phyloP scores from a whole-genome alignment of 176 grass and related monocot species.

The Rhipidocladum racemiflorum region DNA sequence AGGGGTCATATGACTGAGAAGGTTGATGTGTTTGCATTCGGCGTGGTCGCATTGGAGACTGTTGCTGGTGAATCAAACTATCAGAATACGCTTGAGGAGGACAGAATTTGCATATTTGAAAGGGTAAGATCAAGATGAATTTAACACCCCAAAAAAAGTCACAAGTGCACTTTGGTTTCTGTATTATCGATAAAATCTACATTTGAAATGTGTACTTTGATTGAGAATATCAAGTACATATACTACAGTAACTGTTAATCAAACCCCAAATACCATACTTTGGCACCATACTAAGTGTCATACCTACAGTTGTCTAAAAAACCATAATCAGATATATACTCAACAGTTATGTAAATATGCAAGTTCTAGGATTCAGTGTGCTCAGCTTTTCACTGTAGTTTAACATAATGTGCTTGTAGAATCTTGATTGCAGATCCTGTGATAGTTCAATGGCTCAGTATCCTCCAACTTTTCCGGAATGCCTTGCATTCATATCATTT shows the following conservation, averaged over 20 bases:
- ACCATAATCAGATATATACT: neutral
- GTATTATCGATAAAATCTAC: neutral
- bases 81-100: conserved; percentile 17
- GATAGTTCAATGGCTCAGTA: neutral
- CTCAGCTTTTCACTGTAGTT: neutral
- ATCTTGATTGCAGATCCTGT: neutral
- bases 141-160: neutral
- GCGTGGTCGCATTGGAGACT: conserved; percentile 55
- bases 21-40: conserved; percentile 72
- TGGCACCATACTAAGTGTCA: neutral
- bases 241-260: neutral
- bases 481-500: neutral
- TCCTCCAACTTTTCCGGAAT: neutral
- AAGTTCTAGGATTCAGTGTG: neutral
- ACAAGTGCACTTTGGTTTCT: neutral
- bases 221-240: neutral
- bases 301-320: neutral
- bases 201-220: neutral
- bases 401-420: neutral
- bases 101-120: conserved; percentile 55
- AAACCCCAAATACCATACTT: neutral
- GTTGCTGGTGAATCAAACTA: conserved; percentile 56
- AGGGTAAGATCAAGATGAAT: conserved; percentile 41
- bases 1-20: conserved; percentile 86
- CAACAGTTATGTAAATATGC: neutral